Evolutionary conservation across 257 asterid species (phyloP), one percentile per base, ranked within the genome.

Genomic region (Eucommia ulmoides): DNA sequence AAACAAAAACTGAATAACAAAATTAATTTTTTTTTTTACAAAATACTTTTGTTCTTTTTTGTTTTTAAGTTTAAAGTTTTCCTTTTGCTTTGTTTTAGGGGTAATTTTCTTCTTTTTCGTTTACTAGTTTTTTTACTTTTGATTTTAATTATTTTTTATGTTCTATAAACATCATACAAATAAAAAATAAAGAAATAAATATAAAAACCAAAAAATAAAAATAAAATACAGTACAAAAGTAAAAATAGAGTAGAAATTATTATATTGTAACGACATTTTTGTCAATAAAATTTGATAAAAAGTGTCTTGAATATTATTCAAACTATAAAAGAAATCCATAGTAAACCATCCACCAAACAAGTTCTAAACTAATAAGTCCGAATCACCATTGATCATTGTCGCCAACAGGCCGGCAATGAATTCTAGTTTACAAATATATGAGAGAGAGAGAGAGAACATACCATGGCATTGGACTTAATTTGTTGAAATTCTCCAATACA

Each of bases 401-500:
- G 38, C 12, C 12, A 29, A 29, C 38, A 29, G 10, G 1, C 38
- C 10, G 10, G 12, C 38, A 29, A 29, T 6, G 38, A 29, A 29
- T n/a, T n/a, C n/a, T n/a, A n/a, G n/a, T n/a, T n/a, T n/a, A 29
- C 10, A 29, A 29, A 29, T 19, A 8, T 54, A 33, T 45, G 33
- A 19, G 48, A 8, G 47, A 11, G 41, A 25, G 4, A 23, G 29
- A 62, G 49, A 22, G 12, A 15, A 45, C 88, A 25, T 83, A 83
- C 96, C 86, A 67, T 65, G 89, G 75, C 88, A 73, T 70, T 41
- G 48, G 33, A 29, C 72, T 65, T 60, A 91, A 56, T 41, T 75
- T 79, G 68, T 81, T 94, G 35, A 58, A 75, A 44, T 86, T 81
- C 45, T 86, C 95, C 67, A 91, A 74, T 74, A 77, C 76, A 72